phyloP scores from a whole-genome alignment of 2,329 filamentous ascomycete genomes.

The Exophiala bonariae region DNA sequence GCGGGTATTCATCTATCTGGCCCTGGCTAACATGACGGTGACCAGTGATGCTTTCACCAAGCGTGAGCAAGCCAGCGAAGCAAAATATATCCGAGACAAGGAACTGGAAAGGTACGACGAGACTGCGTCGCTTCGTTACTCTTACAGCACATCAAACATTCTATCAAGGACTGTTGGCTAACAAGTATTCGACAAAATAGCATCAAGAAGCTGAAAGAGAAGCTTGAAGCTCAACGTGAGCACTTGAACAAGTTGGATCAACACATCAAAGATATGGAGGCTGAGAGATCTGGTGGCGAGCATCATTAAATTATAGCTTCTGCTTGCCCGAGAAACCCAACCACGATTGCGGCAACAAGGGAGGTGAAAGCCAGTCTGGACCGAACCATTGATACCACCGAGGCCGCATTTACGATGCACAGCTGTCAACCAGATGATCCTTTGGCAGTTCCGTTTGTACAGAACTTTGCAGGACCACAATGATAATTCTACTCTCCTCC shows the following conservation, averaged over 20 bases:
- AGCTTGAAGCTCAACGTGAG: slow-evolving; percentile 72
- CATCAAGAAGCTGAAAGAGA: slow-evolving; percentile 68
- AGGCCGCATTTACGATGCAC: no score
- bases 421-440: no score
- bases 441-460: slow-evolving; percentile 2
- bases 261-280: slow-evolving; percentile 85
- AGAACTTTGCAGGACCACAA: slow-evolving; percentile 8
- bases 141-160: background rate
- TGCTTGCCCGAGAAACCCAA: no score
- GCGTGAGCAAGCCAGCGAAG: slow-evolving; percentile 85
- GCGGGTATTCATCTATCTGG: slow-evolving; percentile 2
- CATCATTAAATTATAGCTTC: slow-evolving; percentile 1
- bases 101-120: slow-evolving; percentile 75
- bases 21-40: slow-evolving; percentile 4
- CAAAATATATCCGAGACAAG: slow-evolving; percentile 79
- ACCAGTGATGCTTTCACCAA: slow-evolving; percentile 85
- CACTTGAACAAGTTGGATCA: slow-evolving; percentile 83
- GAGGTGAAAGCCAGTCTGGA: background rate
- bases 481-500: slow-evolving; percentile 12
- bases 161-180: background rate
- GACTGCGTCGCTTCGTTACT: no score
- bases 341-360: background rate
- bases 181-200: slow-evolving; percentile 34
- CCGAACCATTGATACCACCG: no score
- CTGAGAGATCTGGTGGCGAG: slow-evolving; percentile 26